Evolutionary conservation across 192 early-diverging fungal genomes (phyloP).

Genomic region (Coemansia sp.): DNA sequence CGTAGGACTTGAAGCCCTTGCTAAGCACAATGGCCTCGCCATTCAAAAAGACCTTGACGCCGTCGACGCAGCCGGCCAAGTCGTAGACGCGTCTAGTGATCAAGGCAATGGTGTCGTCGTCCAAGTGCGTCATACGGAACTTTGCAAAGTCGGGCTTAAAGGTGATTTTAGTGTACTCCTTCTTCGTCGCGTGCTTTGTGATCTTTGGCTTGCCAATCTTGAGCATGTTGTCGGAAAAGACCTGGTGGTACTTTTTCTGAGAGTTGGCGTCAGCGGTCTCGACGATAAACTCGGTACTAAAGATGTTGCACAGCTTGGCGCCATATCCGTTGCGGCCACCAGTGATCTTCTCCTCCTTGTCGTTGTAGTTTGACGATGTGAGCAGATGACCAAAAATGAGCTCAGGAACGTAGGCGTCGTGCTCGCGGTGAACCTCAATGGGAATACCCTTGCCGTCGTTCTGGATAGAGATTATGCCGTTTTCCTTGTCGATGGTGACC

Average conservation of each 20-base stretch:
- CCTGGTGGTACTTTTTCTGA: constrained; percentile 81
- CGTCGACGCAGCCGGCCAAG: constrained; percentile 82
- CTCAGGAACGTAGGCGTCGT: constrained; percentile 92
- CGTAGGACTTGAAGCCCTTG: constrained; percentile 89
- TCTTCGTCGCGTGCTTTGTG: constrained; percentile 63
- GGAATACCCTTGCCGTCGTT: constrained; percentile 98
- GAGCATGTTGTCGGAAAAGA: constrained; percentile 90
- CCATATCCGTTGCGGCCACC: constrained; percentile 96
- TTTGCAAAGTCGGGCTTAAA: constrained; percentile 93
- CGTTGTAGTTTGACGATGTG: constrained; percentile 97
- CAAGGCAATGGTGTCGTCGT: constrained; percentile 84
- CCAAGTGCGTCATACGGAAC: constrained; percentile 86
- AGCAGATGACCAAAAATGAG: constrained; percentile 97
- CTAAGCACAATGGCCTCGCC: constrained; percentile 74
- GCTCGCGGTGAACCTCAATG: constrained; percentile 87
- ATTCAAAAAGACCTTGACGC: constrained; percentile 88
- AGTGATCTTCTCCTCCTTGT: constrained; percentile 90
- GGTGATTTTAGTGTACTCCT: constrained; percentile 89
- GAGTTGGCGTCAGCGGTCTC: constrained; percentile 82
- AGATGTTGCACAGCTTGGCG: constrained; percentile 97
- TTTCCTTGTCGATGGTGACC: constrained; percentile 82
- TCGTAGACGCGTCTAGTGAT: constrained; percentile 94
- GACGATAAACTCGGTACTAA: constrained; percentile 90
- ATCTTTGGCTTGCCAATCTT: constrained; percentile 75
- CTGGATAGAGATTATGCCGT: constrained; percentile 80